These are phyloP conservation scores for Cordyceps sp. DNA, from an alignment of 2,329 filamentous ascomycete genomes.

Conservation along the genomic window DNA sequence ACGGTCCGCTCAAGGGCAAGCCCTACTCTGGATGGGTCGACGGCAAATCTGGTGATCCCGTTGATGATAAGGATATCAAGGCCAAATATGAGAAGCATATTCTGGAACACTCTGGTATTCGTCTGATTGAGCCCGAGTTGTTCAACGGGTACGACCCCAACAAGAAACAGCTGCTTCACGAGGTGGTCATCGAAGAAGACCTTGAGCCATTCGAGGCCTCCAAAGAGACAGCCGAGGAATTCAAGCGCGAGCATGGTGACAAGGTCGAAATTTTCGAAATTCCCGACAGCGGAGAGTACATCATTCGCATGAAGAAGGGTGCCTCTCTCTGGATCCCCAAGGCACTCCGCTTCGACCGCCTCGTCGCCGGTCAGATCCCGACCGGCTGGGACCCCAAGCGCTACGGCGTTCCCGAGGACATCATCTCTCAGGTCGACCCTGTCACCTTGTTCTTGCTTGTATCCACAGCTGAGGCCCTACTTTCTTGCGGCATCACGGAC, in stretches of 20 bases:
- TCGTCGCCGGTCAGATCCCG: conserved; percentile 92
- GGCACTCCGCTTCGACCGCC: conserved; percentile 88
- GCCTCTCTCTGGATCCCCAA: conserved; percentile 92
- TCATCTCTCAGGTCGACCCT: conserved; percentile 92
- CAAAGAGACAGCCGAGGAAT: conserved; percentile 93
- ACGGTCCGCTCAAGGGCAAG: conserved; percentile 88
- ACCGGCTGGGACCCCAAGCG: conserved; percentile 94
- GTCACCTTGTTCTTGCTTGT: conserved; percentile 93
- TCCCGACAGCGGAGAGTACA: conserved; percentile 82
- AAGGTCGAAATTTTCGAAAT: conserved; percentile 98
- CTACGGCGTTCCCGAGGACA: conserved; percentile 94
- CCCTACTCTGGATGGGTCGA: conserved; percentile 96
- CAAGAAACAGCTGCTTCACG: conserved; percentile 95
- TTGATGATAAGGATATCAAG: conserved; percentile 97
- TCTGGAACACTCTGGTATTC: conserved; percentile 90
- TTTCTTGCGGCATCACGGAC: conserved; percentile 90
- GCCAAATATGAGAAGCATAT: conserved; percentile 94
- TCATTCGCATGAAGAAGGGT: conserved; percentile 87
- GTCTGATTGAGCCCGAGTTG: conserved; percentile 90
- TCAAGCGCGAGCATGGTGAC: conserved; percentile 91
- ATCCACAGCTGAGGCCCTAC: conserved; percentile 77
- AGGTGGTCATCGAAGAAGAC: conserved; percentile 94
- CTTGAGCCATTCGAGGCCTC: conserved; percentile 93
- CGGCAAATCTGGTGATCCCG: conserved; percentile 80
- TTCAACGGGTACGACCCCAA: conserved; percentile 96